Evolutionary conservation across 2,329 filamentous ascomycete species (phyloP).

Genomic region (Epichloe amarillans): DNA sequence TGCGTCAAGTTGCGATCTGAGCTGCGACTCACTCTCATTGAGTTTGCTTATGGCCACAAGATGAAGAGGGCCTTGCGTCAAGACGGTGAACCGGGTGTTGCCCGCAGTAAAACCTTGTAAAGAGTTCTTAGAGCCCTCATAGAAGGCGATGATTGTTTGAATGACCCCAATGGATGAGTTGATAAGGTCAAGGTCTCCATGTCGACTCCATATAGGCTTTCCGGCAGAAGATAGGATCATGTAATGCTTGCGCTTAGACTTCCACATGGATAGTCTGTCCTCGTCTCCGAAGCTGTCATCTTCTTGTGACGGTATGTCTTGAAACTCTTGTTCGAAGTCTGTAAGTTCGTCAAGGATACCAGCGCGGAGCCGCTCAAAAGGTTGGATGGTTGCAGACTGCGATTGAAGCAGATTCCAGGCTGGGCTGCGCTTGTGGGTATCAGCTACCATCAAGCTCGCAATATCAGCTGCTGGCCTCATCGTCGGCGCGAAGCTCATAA

Average conservation of each 20-base stretch:
- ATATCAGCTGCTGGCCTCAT: slow-evolving; percentile 54
- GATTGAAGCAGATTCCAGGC: slow-evolving; percentile 56
- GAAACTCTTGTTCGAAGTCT: slow-evolving; percentile 67
- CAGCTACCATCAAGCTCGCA: slow-evolving; percentile 68
- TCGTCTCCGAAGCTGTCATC: slow-evolving; percentile 34
- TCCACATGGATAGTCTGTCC: slow-evolving; percentile 60
- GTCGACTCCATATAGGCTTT: slow-evolving; percentile 93
- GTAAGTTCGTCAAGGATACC: slow-evolving; percentile 40
- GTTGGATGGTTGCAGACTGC: slow-evolving; percentile 44
- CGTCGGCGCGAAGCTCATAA: slow-evolving; percentile 53
- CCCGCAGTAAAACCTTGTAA: slow-evolving; percentile 81
- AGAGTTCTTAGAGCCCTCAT: slow-evolving; percentile 65
- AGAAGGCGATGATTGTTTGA: slow-evolving; percentile 96
- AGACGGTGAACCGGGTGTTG: slow-evolving; percentile 70
- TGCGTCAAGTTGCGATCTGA: slow-evolving; percentile 78
- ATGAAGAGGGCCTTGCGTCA: slow-evolving; percentile 76
- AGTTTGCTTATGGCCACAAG: slow-evolving; percentile 87
- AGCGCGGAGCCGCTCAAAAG: slow-evolving; percentile 42
- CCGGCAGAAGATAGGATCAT: slow-evolving; percentile 91
- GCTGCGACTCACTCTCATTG: slow-evolving; percentile 80
- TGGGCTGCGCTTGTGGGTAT: slow-evolving; percentile 50
- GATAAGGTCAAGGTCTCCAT: slow-evolving; percentile 80
- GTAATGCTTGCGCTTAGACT: slow-evolving; percentile 90
- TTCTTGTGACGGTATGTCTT: slow-evolving; percentile 48
- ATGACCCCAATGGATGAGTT: slow-evolving; percentile 91